Conservation (phyloP, 73 alveolate species). For the Blepharisma stoltei region DNA sequence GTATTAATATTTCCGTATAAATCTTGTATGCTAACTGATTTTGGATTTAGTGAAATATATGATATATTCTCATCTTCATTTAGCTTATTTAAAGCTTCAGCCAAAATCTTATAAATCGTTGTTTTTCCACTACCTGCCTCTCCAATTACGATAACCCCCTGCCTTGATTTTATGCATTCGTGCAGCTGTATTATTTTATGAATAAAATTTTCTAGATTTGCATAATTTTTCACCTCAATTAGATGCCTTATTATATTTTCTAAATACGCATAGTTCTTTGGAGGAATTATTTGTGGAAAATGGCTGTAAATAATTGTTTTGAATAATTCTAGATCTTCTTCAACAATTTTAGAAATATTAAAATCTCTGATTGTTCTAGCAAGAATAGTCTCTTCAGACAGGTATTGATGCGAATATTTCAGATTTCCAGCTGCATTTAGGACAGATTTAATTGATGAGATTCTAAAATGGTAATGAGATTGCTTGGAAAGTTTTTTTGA, state of each 20-base stretch:
- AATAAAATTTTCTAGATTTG: constrained; percentile 72
- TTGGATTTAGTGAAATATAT: constrained; percentile 90
- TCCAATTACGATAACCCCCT: constrained; percentile 95
- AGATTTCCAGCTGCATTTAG: constrained; percentile 65
- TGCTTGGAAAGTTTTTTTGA: constrained; percentile 96
- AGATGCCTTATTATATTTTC: constrained; percentile 53
- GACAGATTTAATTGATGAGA: constrained; percentile 97
- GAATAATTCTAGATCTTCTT: constrained; percentile 82
- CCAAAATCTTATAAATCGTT: constrained; percentile 68
- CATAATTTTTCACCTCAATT: constrained; percentile 49
- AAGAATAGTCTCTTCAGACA: constrained; percentile 93
- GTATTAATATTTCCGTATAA: constrained; percentile 95
- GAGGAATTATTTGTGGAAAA: constrained; percentile 81
- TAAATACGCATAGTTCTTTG: constrained; percentile 55
- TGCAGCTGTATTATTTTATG: constrained; percentile 79
- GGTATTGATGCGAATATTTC: constrained; percentile 65
- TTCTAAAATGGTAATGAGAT: constrained; percentile 96
- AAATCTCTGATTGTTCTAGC: constrained; percentile 98
- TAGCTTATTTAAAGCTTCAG: constrained; percentile 34
- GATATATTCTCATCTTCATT: constrained; percentile 73
- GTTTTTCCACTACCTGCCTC: constrained; percentile 92
- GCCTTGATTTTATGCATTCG: constrained; percentile 94
- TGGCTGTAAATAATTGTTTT: constrained; percentile 68
- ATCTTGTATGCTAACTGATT: constrained; percentile 93
- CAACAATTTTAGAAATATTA: constrained; percentile 92